These are phyloP conservation scores for Fusarium verticillioides DNA, from an alignment of 2,329 filamentous ascomycete genomes.

Conservation along the genomic window DNA sequence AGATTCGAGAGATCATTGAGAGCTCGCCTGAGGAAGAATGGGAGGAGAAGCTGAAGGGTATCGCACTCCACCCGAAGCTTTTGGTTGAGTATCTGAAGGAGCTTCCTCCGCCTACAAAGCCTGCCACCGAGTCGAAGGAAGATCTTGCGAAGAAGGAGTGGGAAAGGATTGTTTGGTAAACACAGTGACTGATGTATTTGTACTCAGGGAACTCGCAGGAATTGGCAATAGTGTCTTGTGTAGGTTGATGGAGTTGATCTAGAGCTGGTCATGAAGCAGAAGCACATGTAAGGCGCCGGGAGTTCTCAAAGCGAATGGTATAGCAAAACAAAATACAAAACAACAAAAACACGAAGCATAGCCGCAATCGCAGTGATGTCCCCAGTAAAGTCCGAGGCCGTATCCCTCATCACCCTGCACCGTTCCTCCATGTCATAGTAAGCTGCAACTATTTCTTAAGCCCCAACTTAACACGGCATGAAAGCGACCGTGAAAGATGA, in stretches of 20 bases:
- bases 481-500: conserved; percentile 15
- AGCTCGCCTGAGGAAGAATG: neutral
- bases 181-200: too few species aligned
- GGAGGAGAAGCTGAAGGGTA: neutral
- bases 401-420: neutral
- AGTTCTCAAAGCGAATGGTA: neutral
- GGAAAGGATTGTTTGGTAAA: neutral
- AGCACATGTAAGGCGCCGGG: neutral
- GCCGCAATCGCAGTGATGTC: neutral
- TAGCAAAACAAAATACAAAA: neutral
- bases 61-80: conserved; percentile 15
- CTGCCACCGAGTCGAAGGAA: neutral
- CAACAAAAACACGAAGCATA: neutral
- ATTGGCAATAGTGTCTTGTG: neutral
- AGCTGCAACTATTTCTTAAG: neutral
- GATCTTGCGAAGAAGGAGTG: neutral
- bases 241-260: neutral
- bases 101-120: neutral
- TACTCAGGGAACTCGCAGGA: too few species aligned
- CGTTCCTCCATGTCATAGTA: neutral
- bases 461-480: conserved; percentile 24
- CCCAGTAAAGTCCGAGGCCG: neutral
- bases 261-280: neutral
- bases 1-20: conserved; percentile 36
- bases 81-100: conserved; percentile 18